Evolutionary conservation across 2,329 filamentous ascomycete species (phyloP).

Genomic region (Diaporthe sp.): DNA sequence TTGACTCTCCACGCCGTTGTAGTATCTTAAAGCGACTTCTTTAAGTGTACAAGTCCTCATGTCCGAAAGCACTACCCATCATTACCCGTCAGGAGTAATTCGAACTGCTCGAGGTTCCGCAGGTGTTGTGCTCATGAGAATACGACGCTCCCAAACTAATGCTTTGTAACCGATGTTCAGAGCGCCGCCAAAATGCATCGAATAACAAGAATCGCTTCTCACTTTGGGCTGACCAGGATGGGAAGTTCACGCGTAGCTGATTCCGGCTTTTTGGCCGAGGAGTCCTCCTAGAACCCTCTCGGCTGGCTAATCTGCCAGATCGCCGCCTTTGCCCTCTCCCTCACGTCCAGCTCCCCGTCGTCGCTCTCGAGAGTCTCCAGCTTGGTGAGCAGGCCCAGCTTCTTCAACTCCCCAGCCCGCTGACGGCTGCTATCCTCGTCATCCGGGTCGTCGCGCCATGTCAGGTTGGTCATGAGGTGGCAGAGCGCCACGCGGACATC

Average conservation of each 20-base stretch:
- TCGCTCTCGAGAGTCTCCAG: slow-evolving; percentile 69
- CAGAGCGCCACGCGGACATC: slow-evolving; percentile 83
- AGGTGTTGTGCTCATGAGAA: background rate
- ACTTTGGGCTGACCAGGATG: background rate
- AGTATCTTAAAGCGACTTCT: background rate
- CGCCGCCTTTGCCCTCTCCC: slow-evolving; percentile 85
- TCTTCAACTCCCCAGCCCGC: slow-evolving; percentile 75
- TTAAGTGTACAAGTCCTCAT: slow-evolving; percentile 8
- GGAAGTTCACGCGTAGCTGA: background rate
- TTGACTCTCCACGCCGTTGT: background rate
- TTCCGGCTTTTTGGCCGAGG: background rate
- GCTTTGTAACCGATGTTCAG: background rate
- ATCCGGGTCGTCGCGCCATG: slow-evolving; percentile 79
- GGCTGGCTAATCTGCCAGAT: slow-evolving; percentile 74
- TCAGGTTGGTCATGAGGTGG: slow-evolving; percentile 87
- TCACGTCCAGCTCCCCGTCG: slow-evolving; percentile 83
- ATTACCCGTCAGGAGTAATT: background rate
- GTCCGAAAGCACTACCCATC: background rate
- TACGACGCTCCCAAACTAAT: background rate
- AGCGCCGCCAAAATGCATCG: slow-evolving; percentile 5
- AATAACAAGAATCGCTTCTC: background rate
- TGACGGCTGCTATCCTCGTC: slow-evolving; percentile 74
- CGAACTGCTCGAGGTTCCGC: background rate
- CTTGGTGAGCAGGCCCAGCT: slow-evolving; percentile 76
- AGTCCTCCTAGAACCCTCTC: slow-evolving; percentile 19